A percentile compares a stretch with the other conserved stretches of the same genome.
Conservation (phyloP, 306 rosid genomes). For the Mimosa bimucronata region DNA sequence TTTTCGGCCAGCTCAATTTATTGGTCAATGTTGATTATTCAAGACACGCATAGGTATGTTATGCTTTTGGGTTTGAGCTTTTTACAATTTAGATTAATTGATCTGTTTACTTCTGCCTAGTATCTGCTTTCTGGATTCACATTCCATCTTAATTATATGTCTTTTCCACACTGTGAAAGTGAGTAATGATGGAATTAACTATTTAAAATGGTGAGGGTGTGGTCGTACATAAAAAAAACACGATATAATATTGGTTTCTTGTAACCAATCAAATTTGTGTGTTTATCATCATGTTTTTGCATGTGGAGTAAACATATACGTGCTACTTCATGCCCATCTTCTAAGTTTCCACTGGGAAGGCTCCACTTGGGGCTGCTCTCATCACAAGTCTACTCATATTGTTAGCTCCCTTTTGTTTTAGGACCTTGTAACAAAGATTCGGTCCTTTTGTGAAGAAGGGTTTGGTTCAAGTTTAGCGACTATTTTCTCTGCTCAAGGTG, state of each 20-base stretch:
- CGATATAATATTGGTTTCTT: neutral
- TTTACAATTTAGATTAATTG: neutral
- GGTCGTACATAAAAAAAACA: neutral
- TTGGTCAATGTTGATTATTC: too few relatives aligned
- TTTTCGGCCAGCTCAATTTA: too few relatives aligned
- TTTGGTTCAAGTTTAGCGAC: slow-evolving; percentile 60
- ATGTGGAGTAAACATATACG: neutral
- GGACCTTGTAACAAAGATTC: slow-evolving; percentile 71
- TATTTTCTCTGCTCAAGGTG: slow-evolving; percentile 80
- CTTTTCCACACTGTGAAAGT: neutral
- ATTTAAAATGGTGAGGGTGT: neutral
- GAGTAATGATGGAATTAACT: too few relatives aligned
- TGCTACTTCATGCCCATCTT: neutral
- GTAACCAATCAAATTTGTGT: neutral
- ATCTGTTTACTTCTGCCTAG: neutral
- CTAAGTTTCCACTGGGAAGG: neutral
- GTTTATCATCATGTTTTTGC: neutral
- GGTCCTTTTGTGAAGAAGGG: slow-evolving; percentile 64
- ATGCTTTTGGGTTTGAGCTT: neutral
- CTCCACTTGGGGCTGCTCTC: too few relatives aligned
- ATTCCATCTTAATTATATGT: neutral
- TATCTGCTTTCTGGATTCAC: neutral
- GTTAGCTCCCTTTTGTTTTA: slow-evolving; percentile 39
- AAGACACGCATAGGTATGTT: too few relatives aligned
- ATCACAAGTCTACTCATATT: too few relatives aligned